Conservation (phyloP, 352 stramenopile species). For the Albugo laibachii region DNA sequence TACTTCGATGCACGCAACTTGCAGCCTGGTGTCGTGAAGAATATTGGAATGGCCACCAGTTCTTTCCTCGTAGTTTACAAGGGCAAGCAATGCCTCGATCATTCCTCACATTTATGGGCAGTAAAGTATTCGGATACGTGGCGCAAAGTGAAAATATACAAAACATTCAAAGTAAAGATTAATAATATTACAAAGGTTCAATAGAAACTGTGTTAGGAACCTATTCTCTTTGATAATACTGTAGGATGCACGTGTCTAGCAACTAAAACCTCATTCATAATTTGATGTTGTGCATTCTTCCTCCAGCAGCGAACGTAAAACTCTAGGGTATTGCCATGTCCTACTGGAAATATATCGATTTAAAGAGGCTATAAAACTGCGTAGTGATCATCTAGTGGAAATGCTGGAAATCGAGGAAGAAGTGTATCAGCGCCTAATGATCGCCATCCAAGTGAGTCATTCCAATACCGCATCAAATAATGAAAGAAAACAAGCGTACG, state of each 20-base stretch:
- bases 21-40: slow-evolving; percentile 24
- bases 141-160: too few species aligned
- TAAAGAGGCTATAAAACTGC: too few species aligned
- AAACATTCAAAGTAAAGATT: too few species aligned
- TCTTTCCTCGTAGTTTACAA: slow-evolving; percentile 17
- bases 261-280: too few species aligned
- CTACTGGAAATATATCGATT: too few species aligned
- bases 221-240: too few species aligned
- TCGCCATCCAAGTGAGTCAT: slow-evolving; percentile 52
- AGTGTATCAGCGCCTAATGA: slow-evolving; percentile 49
- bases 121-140: slow-evolving; percentile 56
- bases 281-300: too few species aligned
- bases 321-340: too few species aligned
- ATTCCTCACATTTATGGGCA: slow-evolving; percentile 72
- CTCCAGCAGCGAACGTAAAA: too few species aligned
- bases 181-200: too few species aligned
- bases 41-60: slow-evolving; percentile 73
- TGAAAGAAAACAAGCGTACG: slow-evolving; percentile 36
- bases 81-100: slow-evolving; percentile 8
- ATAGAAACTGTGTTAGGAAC: too few species aligned
- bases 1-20: slow-evolving; percentile 46
- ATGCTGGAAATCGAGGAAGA: slow-evolving; percentile 25
- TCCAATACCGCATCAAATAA: slow-evolving; percentile 20
- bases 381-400: neutral
- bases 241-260: too few species aligned